Base-by-base conservation (phyloP, 2,329 filamentous ascomycete genomes). In the Thelonectria olida region DNA sequence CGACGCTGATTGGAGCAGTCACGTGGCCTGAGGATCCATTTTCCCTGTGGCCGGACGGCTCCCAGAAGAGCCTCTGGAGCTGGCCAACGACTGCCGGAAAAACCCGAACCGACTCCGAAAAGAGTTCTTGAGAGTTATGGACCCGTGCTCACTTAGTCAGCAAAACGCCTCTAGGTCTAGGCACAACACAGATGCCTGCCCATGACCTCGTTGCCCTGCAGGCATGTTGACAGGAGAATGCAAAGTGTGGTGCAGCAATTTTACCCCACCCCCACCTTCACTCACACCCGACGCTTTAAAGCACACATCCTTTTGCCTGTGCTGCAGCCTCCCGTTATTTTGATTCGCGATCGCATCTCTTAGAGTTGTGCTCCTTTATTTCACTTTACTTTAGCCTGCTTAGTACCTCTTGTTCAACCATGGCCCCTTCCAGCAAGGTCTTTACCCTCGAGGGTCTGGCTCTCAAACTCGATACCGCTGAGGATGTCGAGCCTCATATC, bases 401-500 rank as follows among this genome's bases (percentile, higher is more conserved):
- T 57, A 42, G n/a, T n/a, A 59, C 51, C 44, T 41, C n/a, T 42
- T 15, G n/a, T 47, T 64, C n/a, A n/a, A 69, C 49, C 61, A 78
- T 78, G 76, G 61, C 73, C 61, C 67, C 70, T 61, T 67, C 72
- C 22, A 65, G 78, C 58, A 93, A 91, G 77, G 76, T 92, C 74
- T 98, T 97, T 81, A 94, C 93, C 70, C 88, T 98, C 69, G 92
- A 97, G 79, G 93, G 92, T 79, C 96, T 91, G 82, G 91, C 91
- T 73, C 87, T 98, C 72, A 97, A 97, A 84, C 91, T 99, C 74
- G 90, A 96, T 82, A 92, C 90, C 39, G 92, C 92, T 52, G 90
- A 88, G 67, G 93, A 98, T 78, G 86, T 98, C 63, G 91, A 96
- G 78, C 83, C 91, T 67, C 90, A 97, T 78, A 92, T 97, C 73